Conservation (phyloP, 2,329 filamentous ascomycete species). For the Penicillium italicum region DNA sequence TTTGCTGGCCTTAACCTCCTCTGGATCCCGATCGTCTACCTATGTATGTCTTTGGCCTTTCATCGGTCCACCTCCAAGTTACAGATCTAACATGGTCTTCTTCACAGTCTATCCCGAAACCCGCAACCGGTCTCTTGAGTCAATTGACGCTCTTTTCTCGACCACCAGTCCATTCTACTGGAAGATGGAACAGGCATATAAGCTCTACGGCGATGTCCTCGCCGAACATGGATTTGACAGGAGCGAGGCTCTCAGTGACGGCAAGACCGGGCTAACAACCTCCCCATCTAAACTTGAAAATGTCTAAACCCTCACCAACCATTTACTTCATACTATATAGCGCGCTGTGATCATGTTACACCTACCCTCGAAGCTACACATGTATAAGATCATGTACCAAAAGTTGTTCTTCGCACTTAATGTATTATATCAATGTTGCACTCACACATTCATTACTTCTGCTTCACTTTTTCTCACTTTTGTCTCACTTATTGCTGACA, state of each 20-base stretch:
- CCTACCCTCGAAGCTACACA: background rate
- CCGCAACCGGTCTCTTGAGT: conserved; percentile 49
- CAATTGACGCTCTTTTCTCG: conserved; percentile 51
- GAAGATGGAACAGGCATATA: conserved; percentile 46
- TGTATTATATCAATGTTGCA: background rate
- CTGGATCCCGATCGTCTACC: conserved; percentile 50
- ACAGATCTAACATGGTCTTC: conserved; percentile 4
- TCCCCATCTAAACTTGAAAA: background rate
- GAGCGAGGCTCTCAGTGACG: background rate
- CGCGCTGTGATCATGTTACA: background rate
- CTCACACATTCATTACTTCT: too few relatives aligned
- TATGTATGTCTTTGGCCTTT: conserved; percentile 26
- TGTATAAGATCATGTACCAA: background rate
- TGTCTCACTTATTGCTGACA: background rate
- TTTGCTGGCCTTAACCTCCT: conserved; percentile 52
- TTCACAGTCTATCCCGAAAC: conserved; percentile 51
- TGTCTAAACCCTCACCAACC: background rate
- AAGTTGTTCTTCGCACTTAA: background rate
- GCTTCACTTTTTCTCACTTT: background rate
- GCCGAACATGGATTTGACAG: conserved; percentile 14
- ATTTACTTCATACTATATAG: background rate
- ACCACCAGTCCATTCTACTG: conserved; percentile 45
- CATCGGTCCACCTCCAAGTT: background rate
- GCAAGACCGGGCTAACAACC: background rate
- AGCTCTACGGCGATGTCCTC: conserved; percentile 32